phyloP scores from a whole-genome alignment of 2,329 filamentous ascomycete species.

The Paramyrothecium sp. region DNA sequence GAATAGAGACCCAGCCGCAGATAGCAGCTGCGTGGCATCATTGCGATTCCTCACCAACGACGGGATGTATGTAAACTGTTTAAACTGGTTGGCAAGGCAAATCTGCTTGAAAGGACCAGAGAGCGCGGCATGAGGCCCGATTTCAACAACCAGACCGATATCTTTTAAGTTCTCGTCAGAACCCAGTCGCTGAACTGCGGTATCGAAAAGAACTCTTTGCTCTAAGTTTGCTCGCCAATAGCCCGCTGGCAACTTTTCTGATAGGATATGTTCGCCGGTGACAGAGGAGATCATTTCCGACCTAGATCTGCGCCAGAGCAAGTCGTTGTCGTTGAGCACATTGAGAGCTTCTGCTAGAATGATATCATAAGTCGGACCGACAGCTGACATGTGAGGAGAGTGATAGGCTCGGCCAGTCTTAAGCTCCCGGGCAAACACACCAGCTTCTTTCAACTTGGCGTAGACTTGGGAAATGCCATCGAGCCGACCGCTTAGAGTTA shows the following conservation, averaged over 20 bases:
- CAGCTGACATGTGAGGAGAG: neutral
- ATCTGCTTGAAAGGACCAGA: neutral
- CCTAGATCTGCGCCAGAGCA: neutral
- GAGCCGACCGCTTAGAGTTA: neutral
- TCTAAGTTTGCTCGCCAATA: neutral
- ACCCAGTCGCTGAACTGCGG: neutral
- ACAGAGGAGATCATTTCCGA: neutral
- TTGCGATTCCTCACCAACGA: neutral
- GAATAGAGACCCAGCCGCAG: neutral
- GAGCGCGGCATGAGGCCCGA: neutral
- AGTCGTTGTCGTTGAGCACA: neutral
- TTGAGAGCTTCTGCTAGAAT: neutral
- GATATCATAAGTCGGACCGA: neutral
- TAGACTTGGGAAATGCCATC: neutral
- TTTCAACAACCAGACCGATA: neutral
- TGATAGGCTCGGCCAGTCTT: neutral
- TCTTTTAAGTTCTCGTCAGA: neutral
- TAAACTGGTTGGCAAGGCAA: neutral
- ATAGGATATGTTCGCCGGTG: neutral
- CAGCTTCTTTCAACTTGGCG: neutral
- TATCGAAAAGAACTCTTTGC: neutral
- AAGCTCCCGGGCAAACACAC: neutral
- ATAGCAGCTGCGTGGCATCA: neutral
- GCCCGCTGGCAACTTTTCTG: neutral
- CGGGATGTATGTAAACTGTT: neutral